Percentiles rank a stretch among this genome's conserved stretches.
Evolutionary conservation across 768 basidiomycete genomes (phyloP).

Genomic region (Stropharia rugosoannulata): DNA sequence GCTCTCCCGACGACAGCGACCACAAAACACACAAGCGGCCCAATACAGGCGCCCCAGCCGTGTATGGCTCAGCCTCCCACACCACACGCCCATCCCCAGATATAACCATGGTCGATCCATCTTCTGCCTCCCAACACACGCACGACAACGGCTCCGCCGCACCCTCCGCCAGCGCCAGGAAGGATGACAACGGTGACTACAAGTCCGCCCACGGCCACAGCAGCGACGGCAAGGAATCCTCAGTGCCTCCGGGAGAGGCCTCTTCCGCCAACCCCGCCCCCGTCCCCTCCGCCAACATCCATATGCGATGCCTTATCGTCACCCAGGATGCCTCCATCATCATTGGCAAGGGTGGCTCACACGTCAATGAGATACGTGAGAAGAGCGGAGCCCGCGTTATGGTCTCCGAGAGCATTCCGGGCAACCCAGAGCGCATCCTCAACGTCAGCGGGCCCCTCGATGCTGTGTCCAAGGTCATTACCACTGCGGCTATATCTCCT

Average conservation of each 20-base stretch:
- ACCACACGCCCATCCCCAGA: conserved; percentile 52
- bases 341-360: conserved; percentile 93
- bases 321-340: conserved; percentile 99
- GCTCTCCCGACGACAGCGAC: conserved; percentile 81
- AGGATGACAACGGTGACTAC: conserved; percentile 35
- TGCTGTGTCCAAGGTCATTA: conserved; percentile 92
- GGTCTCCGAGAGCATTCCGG: conserved; percentile 98
- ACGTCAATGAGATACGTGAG: conserved; percentile 98
- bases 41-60: conserved; percentile 71
- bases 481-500: conserved; percentile 4
- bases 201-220: conserved; percentile 25
- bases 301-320: conserved; percentile 98
- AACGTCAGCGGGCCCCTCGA: conserved; percentile 96
- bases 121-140: conserved; percentile 37
- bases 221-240: conserved; percentile 38
- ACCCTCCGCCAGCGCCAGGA: conserved; percentile 41
- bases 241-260: conserved; percentile 47
- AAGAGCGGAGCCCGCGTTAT: conserved; percentile 96
- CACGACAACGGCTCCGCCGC: conserved; percentile 59
- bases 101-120: conserved; percentile 64
- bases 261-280: conserved; percentile 40
- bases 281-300: conserved; percentile 79
- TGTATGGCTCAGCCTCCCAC: conserved; percentile 61
- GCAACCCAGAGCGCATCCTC: conserved; percentile 98
- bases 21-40: conserved; percentile 81